phyloP scores from a whole-genome alignment of 495 filamentous ascomycete genomes.

The Aspergillus asperescens region DNA sequence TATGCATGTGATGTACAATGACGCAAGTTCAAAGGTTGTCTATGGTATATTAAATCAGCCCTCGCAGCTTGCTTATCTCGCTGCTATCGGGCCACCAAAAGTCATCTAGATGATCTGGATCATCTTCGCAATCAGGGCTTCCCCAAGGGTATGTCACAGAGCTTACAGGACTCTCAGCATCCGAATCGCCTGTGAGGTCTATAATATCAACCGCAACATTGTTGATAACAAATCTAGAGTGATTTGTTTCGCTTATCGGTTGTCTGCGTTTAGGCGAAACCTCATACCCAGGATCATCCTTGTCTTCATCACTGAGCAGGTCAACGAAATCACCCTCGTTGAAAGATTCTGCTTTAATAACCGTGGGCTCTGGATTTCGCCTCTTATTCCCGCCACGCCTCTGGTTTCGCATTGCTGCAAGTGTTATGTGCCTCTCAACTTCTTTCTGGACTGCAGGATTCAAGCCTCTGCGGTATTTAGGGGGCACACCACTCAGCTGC shows the following conservation, averaged over 20 bases:
- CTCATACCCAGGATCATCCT: too few species aligned
- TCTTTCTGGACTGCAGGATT: slow-evolving; percentile 17
- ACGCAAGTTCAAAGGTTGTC: background rate
- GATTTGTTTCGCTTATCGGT: background rate
- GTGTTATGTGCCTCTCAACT: slow-evolving; percentile 18
- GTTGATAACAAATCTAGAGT: slow-evolving; percentile 4
- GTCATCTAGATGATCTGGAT: slow-evolving; percentile 31
- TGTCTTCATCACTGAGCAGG: slow-evolving; percentile 7
- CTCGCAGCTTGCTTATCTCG: background rate
- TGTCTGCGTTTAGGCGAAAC: background rate
- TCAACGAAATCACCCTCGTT: slow-evolving; percentile 8
- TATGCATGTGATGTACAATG: background rate
- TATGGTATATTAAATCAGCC: background rate
- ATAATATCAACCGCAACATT: slow-evolving; percentile 18
- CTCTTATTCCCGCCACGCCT: slow-evolving; percentile 14
- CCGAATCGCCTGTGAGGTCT: slow-evolving; percentile 32
- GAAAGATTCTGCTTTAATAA: background rate
- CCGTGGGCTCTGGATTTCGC: slow-evolving; percentile 2
- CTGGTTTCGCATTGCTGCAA: slow-evolving; percentile 28
- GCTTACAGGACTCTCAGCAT: slow-evolving; percentile 9
- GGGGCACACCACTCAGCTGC: slow-evolving; percentile 28
- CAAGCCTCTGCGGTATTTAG: slow-evolving; percentile 20
- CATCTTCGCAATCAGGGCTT: background rate
- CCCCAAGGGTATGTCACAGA: background rate
- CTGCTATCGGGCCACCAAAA: slow-evolving; percentile 39